A percentile compares a stretch with the other conserved stretches of the same genome.
phyloP scores from a whole-genome alignment of 2,329 filamentous ascomycete genomes.

The Apiospora sp. region DNA sequence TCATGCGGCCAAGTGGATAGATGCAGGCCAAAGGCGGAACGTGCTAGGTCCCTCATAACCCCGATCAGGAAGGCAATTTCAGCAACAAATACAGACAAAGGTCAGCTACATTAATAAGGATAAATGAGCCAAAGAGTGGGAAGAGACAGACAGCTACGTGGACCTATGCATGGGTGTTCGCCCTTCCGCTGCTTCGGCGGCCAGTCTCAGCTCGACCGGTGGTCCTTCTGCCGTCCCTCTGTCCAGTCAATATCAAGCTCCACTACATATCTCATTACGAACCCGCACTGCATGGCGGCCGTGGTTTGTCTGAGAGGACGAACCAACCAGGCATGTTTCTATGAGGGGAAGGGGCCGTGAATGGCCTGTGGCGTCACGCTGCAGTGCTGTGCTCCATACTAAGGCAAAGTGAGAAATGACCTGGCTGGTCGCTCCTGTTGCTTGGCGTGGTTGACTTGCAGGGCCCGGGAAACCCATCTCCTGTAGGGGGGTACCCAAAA shows the following conservation, averaged over 20 bases:
- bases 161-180: slow-evolving; percentile 11
- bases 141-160: slow-evolving; percentile 4
- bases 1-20: slow-evolving; percentile 19
- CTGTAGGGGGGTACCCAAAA: slow-evolving; percentile 2
- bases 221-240: slow-evolving; percentile 13
- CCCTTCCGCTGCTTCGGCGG: not conserved
- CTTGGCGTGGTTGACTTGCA: slow-evolving; percentile 17
- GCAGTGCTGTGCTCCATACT: slow-evolving; percentile 13
- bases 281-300: slow-evolving; percentile 13
- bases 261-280: slow-evolving; percentile 13
- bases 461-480: not conserved
- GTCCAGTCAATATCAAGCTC: slow-evolving; percentile 2
- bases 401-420: slow-evolving; percentile 10
- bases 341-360: slow-evolving; percentile 5
- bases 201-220: slow-evolving; percentile 4
- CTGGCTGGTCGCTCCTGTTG: not conserved
- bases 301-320: slow-evolving; percentile 9
- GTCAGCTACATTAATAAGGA: not conserved
- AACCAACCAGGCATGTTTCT: slow-evolving; percentile 10
- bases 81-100: slow-evolving; percentile 6
- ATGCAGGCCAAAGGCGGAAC: slow-evolving; percentile 13
- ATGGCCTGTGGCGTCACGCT: slow-evolving; percentile 14
- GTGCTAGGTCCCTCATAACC: not conserved
- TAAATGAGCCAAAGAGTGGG: slow-evolving; percentile 13
- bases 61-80: slow-evolving; percentile 17